Evolutionary conservation across 2,329 filamentous ascomycete genomes (phyloP), one percentile per base, ranked within the genome.

Genomic region (Fusarium subglutinans): DNA sequence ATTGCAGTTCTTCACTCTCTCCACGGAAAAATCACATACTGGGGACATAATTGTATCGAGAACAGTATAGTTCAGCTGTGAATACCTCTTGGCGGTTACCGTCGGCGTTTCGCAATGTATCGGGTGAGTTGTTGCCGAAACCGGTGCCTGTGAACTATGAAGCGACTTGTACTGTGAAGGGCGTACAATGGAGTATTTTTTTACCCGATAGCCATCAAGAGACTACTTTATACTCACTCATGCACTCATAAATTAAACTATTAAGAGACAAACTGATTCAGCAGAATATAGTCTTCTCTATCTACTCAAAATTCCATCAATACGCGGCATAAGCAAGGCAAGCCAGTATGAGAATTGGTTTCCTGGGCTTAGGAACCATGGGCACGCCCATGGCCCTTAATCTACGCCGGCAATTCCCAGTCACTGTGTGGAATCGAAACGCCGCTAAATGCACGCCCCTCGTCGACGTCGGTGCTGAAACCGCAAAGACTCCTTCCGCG

Each of bases 171-270:
- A 15, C 3, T 37, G 18, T 2, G 0, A 35, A 35, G 33, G 50
- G 50, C 50, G 50, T 26, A 4, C 3, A 15, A 15, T 8, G 6
- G 0, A 8, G 2, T 26, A 22, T 20, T 37, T 37, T 12, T 12
- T 30, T 30, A 30, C 10, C 28, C 1, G 28, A 30, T 30, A 12
- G 28, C 28, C 11, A 30, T 30, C 28, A 30, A 30, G 28, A 30
- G 28, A 30, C 28, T 30, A 30, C 10, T 30, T 30, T 30, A 12
- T 30, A 12, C 11, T 30, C 30, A 30, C 28, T 30, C 28, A 30
- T 4, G 3, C 4, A 12, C 30, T 4, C 11, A 8, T 4, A 4
- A 7, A n/a, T 8, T 8, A n/a, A 17, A 15, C 0, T 1, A 17
- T 3, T 9, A 12, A 6, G 5, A 22, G 9, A 30, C 7, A n/a